Conservation (phyloP, 2,329 filamentous ascomycete species). For the Colletotrichum sp. region DNA sequence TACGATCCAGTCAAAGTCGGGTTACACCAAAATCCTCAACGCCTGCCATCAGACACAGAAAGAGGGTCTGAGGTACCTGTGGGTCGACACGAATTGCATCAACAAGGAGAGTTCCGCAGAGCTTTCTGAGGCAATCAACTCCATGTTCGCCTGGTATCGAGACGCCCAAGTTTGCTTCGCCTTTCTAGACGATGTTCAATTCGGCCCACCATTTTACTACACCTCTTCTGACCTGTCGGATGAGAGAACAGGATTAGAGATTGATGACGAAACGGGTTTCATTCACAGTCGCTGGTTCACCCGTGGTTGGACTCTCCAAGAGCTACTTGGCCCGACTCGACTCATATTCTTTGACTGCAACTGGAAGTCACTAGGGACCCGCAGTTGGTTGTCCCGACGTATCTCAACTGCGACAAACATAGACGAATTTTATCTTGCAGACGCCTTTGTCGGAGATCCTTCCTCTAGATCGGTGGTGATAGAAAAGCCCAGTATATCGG, state of each 20-base stretch:
- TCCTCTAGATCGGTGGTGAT: neutral
- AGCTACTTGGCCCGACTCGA: neutral
- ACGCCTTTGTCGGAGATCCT: neutral
- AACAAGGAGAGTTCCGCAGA: neutral
- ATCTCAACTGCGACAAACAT: neutral
- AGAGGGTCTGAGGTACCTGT: neutral
- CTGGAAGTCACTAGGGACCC: neutral
- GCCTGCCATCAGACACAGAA: neutral
- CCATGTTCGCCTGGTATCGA: neutral
- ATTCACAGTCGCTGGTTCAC: neutral
- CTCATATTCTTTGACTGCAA: neutral
- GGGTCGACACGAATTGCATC: neutral
- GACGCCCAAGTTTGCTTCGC: neutral
- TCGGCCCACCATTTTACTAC: neutral
- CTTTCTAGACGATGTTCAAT: neutral
- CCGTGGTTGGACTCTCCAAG: neutral
- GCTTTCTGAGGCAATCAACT: neutral
- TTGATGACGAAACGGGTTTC: neutral
- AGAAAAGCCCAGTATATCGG: neutral
- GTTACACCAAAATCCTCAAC: neutral
- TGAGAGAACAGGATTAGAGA: neutral
- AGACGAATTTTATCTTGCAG: neutral
- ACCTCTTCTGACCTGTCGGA: neutral
- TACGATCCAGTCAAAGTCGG: neutral
- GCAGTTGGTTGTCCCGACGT: neutral